Evolutionary conservation across 352 stramenopile species (phyloP).

Genomic region (Albugo laibachii): DNA sequence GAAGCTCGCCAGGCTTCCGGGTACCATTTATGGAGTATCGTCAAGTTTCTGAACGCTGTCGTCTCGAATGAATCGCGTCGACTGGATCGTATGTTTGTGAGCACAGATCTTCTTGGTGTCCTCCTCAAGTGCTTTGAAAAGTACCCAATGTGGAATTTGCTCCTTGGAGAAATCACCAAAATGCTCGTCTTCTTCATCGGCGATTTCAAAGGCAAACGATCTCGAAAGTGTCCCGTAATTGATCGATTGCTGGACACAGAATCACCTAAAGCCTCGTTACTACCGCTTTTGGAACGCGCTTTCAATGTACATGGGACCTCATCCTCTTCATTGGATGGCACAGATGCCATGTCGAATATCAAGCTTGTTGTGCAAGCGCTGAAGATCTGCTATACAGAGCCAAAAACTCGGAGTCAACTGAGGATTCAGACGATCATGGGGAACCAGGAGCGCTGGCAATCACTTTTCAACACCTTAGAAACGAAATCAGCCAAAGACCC

Average conservation of each 20-base stretch:
- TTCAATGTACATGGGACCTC: conserved; percentile 20
- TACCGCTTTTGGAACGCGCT: conserved; percentile 33
- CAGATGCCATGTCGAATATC: conserved; percentile 54
- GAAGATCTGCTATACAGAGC: conserved; percentile 50
- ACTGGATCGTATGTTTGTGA: conserved; percentile 67
- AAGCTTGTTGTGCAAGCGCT: conserved; percentile 66
- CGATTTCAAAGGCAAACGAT: conserved; percentile 77
- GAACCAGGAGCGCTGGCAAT: conserved; percentile 28
- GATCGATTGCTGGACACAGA: conserved; percentile 34
- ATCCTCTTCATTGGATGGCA: conserved; percentile 16
- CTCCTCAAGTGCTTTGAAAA: conserved; percentile 65
- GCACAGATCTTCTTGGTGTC: conserved; percentile 37
- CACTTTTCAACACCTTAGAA: conserved; percentile 16
- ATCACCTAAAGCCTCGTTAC: conserved; percentile 25
- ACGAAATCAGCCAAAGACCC: background rate
- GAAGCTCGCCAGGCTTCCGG: conserved; percentile 38
- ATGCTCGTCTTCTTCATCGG: conserved; percentile 70
- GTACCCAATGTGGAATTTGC: conserved; percentile 53
- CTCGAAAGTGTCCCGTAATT: conserved; percentile 58
- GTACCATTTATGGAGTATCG: conserved; percentile 51
- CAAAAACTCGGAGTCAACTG: conserved; percentile 51
- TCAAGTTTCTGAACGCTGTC: conserved; percentile 55
- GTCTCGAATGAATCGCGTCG: conserved; percentile 66
- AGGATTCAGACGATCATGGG: conserved; percentile 34
- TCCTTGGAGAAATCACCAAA: conserved; percentile 68